These are phyloP conservation scores for Metrosideros polymorpha DNA, from an alignment of 441 rosid genomes.

Conservation along the genomic window DNA sequence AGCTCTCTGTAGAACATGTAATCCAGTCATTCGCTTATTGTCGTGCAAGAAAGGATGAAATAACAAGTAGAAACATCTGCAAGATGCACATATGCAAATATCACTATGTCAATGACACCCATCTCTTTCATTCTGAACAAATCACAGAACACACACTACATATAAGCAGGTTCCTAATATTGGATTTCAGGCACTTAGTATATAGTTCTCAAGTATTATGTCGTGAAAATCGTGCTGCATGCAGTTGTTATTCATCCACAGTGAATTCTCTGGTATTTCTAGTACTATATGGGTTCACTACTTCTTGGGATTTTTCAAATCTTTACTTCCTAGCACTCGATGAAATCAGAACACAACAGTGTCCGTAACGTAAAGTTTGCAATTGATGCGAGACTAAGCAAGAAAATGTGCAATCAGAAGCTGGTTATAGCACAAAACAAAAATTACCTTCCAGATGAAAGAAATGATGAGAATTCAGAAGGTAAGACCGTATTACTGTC, in stretches of 20 bases:
- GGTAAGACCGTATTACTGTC: slow-evolving; percentile 33
- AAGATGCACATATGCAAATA: neutral
- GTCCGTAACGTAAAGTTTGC: neutral
- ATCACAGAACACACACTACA: neutral
- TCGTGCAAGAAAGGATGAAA: neutral
- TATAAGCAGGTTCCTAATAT: neutral
- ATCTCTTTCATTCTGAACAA: neutral
- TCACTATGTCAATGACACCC: neutral
- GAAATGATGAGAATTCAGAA: slow-evolving; percentile 40
- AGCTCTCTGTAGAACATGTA: neutral
- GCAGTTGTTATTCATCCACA: neutral
- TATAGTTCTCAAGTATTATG: neutral
- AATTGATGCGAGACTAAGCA: neutral
- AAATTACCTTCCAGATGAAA: slow-evolving; percentile 53
- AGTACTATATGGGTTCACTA: neutral
- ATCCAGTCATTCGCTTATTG: neutral
- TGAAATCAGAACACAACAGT: neutral
- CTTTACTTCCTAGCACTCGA: neutral
- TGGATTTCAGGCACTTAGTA: neutral
- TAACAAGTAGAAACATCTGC: neutral
- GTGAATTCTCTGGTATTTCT: neutral
- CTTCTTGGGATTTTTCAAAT: neutral
- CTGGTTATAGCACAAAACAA: neutral
- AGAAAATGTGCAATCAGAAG: neutral
- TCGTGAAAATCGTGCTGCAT: neutral